Evolutionary conservation across 2,329 filamentous ascomycete species (phyloP).

Genomic region (Trichoderma koningii): DNA sequence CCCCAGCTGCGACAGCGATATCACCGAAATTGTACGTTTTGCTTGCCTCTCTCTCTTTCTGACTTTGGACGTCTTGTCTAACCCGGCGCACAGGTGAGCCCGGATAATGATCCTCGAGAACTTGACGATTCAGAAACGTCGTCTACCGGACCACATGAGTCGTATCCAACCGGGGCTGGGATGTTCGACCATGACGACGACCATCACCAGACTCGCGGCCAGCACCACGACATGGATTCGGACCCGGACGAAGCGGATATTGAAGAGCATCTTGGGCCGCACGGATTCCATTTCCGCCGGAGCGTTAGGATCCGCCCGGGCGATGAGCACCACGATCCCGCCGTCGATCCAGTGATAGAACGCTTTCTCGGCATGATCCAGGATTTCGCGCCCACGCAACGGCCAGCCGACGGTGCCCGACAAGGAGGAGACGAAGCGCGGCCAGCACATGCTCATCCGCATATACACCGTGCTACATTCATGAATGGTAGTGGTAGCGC

Average conservation of each 20-base stretch:
- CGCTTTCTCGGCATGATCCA: constrained; percentile 51
- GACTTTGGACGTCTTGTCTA: constrained; percentile 28
- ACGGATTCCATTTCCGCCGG: constrained; percentile 46
- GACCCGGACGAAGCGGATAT: constrained; percentile 63
- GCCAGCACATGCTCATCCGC: constrained; percentile 33
- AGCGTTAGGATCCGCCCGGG: constrained; percentile 37
- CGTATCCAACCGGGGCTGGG: constrained; percentile 30
- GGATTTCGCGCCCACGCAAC: constrained; percentile 35
- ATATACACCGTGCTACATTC: constrained; percentile 42
- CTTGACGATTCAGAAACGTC: constrained; percentile 31
- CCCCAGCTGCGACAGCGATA: constrained; percentile 74
- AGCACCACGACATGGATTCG: constrained; percentile 47
- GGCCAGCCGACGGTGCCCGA: constrained; percentile 29
- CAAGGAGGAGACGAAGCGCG: constrained; percentile 27
- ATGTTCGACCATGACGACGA: constrained; percentile 31
- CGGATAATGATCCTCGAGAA: constrained; percentile 64
- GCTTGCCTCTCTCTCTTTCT: background rate
- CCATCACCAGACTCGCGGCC: constrained; percentile 43
- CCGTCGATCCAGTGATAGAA: constrained; percentile 43
- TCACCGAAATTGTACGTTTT: constrained; percentile 78
- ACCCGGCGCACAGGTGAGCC: constrained; percentile 47
- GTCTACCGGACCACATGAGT: too few species aligned
- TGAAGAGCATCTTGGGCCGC: constrained; percentile 52
- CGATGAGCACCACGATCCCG: constrained; percentile 38
- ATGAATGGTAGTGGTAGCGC: constrained; percentile 48